A percentile compares a stretch with the other conserved stretches of the same genome.
These are phyloP conservation scores for Ministeria vibrans DNA, from an alignment of 78 protist genomes.

Conservation along the genomic window DNA sequence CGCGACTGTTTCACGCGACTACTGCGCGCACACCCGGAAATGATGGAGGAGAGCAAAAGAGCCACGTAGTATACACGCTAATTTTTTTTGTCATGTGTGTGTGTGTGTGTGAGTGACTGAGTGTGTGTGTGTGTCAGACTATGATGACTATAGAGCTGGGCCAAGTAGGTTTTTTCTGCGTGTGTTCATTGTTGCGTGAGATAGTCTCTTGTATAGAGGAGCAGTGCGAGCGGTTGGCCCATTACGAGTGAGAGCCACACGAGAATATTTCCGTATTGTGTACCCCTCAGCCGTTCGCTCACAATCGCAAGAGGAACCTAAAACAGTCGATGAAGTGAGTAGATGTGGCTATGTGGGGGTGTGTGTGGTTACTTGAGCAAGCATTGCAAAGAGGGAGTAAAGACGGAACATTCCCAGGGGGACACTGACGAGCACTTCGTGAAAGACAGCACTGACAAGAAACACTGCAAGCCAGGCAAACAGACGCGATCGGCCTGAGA, in stretches of 20 bases:
- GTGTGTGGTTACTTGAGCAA: constrained; percentile 22
- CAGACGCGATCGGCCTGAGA: background rate
- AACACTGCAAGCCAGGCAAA: constrained; percentile 39
- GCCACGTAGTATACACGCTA: too few relatives aligned
- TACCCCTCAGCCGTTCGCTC: background rate
- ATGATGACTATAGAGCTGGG: too few relatives aligned
- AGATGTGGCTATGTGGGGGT: background rate
- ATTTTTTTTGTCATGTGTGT: too few relatives aligned
- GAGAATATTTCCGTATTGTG: constrained; percentile 16
- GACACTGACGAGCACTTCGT: constrained; percentile 45
- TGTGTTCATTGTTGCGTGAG: too few relatives aligned
- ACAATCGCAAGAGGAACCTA: background rate
- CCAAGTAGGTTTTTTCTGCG: too few relatives aligned
- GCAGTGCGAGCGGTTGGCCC: too few relatives aligned
- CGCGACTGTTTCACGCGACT: too few relatives aligned
- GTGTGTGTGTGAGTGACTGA: too few relatives aligned
- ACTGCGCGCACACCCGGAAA: too few relatives aligned
- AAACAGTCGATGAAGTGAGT: background rate
- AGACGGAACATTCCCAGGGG: constrained; percentile 16
- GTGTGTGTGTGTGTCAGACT: too few relatives aligned
- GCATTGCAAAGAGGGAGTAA: constrained; percentile 38
- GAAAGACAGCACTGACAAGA: constrained; percentile 62
- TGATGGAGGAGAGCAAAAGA: too few relatives aligned
- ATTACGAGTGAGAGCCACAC: constrained; percentile 23
- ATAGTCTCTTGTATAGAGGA: too few relatives aligned